Percentiles rank a stretch among this genome's conserved stretches.
Evolutionary conservation across 1,284 basidiomycete species (phyloP).

Genomic region (Ceratobasidium sp.): DNA sequence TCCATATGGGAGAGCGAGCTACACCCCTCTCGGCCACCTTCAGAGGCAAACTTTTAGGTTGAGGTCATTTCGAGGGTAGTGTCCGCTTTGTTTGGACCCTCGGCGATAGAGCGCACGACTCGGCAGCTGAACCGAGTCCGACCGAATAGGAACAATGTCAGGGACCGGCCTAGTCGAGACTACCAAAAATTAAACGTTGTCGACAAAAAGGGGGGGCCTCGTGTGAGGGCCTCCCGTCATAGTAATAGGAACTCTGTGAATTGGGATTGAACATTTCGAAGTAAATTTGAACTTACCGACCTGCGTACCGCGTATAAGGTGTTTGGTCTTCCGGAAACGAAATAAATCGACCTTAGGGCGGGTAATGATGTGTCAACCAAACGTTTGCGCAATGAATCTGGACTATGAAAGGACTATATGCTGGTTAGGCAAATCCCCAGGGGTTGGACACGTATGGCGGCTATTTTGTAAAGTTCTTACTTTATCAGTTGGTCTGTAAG

Average conservation of each 20-base stretch:
- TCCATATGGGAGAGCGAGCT: conserved; percentile 68
- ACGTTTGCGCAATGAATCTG: no score
- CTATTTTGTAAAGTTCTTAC: no score
- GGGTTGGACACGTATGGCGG: conserved; percentile 7
- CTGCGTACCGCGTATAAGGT: conserved; percentile 25
- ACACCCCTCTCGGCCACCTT: conserved; percentile 64
- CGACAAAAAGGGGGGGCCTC: conserved; percentile 60
- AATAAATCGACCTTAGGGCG: conserved; percentile 7
- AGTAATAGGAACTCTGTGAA: conserved; percentile 21
- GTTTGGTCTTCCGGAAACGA: conserved; percentile 18
- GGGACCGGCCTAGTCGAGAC: conserved; percentile 68
- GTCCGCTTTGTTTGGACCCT: conserved; percentile 57
- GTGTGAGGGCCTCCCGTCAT: conserved; percentile 21
- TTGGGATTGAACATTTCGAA: neutral
- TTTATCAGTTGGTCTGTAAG: no score
- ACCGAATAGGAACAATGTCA: no score
- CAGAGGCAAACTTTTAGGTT: conserved; percentile 70
- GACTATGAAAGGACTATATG: no score
- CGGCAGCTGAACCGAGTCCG: neutral
- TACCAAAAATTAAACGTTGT: conserved; percentile 80
- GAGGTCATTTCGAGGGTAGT: conserved; percentile 81
- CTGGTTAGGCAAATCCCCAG: conserved; percentile 15
- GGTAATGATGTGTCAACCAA: conserved; percentile 22
- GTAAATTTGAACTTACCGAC: neutral
- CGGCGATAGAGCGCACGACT: conserved; percentile 60